Evolutionary conservation across 2,329 filamentous ascomycete genomes (phyloP), one percentile per base, ranked within the genome.

Genomic region (Thelonectria blattea): DNA sequence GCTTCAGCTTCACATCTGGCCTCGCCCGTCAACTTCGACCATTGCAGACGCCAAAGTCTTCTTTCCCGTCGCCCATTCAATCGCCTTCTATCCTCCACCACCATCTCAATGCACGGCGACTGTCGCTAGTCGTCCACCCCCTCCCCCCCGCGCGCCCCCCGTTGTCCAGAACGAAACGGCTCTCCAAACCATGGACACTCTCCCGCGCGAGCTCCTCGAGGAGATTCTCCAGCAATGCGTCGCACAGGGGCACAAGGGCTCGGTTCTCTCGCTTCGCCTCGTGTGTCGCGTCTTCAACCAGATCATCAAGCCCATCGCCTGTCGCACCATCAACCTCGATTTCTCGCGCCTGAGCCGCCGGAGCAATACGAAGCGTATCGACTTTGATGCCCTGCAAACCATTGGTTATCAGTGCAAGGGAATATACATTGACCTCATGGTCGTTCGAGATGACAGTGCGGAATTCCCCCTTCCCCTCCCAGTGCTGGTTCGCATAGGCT

Each of bases 351-450:
- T 85, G 58, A 77, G 78, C 65, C 74, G 67, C 61, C 70, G 72
- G 51, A 76, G 71, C 65, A 71, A 64, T 32, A 64, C 68, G 15
- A 64, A 63, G 17, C 76, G 70, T 5, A 78, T 76, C 1, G 71
- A 75, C 52, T 60, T 76, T n/a, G 74, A 76, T 66, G 77, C 76
- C 7, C 68, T 84, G n/a, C 75, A 77, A 63, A 78, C 77, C 2
- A 75, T 83, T 51, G 81, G 80, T 2, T 74, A 76, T 30, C 73
- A 81, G n/a, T 82, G 80, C 74, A 79, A 79, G 64, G 78, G 80
- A 30, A 66, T 85, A 5, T 82, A 80, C 59, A 74, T 85, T 49
- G 82, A 85, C 66, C 71, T 85, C 69, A 83, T 82, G 80, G 76
- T 83, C 15, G 70, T 85, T 39, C 78, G 82, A 64, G 82, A 85